Conservation (phyloP, 2,329 filamentous ascomycete genomes). For the Fusarium tricinctum region DNA sequence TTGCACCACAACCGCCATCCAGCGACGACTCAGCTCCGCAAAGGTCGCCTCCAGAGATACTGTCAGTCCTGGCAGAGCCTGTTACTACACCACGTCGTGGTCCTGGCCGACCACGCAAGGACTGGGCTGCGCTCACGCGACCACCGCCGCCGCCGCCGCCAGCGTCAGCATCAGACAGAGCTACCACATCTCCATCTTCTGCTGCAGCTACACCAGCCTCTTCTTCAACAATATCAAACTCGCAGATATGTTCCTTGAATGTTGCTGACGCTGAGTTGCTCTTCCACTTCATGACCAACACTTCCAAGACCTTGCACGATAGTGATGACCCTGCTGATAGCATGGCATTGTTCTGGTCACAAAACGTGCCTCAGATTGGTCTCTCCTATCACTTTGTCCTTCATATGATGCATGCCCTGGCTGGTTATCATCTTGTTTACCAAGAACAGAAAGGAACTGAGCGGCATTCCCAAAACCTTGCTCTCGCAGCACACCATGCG, state of each 20-base stretch:
- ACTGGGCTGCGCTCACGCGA: conserved; percentile 49
- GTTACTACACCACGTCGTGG: conserved; percentile 45
- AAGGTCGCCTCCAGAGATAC: conserved; percentile 31
- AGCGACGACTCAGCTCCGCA: conserved; percentile 39
- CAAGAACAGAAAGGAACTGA: conserved; percentile 41
- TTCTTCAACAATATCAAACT: conserved; percentile 42
- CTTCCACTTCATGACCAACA: conserved; percentile 49
- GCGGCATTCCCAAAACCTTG: conserved; percentile 33
- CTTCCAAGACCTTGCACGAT: conserved; percentile 45
- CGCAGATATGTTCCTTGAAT: conserved; percentile 45
- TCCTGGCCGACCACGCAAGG: conserved; percentile 51
- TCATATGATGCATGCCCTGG: conserved; percentile 49
- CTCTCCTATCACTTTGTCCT: conserved; percentile 50
- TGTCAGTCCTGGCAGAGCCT: conserved; percentile 35
- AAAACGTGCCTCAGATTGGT: conserved; percentile 50
- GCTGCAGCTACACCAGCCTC: conserved; percentile 43
- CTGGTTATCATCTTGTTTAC: conserved; percentile 49
- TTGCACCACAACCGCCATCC: conserved; percentile 41
- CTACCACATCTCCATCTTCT: conserved; percentile 45
- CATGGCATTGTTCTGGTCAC: conserved; percentile 49
- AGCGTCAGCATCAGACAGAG: conserved; percentile 38
- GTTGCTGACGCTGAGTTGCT: conserved; percentile 51
- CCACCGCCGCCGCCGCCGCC: conserved; percentile 32
- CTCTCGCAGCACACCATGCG: conserved; percentile 47
- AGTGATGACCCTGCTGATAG: conserved; percentile 34